A percentile compares a stretch with the other conserved stretches of the same genome.
Conservation (phyloP, 108 stramenopile species). For the Aurantiochytrium sp. region DNA sequence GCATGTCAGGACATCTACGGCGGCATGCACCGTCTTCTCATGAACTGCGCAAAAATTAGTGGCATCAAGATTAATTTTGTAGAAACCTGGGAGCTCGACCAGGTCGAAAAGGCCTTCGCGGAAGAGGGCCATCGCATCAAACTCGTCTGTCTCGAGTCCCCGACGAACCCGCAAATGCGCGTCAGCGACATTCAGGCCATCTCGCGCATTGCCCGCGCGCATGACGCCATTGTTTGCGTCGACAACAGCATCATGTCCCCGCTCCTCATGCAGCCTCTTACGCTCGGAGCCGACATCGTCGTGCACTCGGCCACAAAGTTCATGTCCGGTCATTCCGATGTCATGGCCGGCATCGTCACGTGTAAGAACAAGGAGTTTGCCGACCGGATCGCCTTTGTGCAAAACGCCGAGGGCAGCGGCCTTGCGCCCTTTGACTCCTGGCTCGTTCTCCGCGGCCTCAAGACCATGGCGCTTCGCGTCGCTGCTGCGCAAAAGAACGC, state of each 20-base stretch:
- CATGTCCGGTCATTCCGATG: slow-evolving; percentile 28
- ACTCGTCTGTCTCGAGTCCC: slow-evolving; percentile 23
- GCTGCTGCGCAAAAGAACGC: slow-evolving; percentile 14
- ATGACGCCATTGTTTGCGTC: not conserved
- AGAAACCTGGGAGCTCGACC: not conserved
- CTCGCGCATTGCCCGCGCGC: not conserved
- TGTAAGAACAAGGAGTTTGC: not conserved
- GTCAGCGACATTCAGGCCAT: slow-evolving; percentile 21
- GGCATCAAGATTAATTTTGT: not conserved
- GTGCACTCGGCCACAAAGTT: slow-evolving; percentile 31
- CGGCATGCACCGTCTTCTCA: slow-evolving; percentile 19
- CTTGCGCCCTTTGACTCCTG: slow-evolving; percentile 30
- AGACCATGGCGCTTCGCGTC: slow-evolving; percentile 30
- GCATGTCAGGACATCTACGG: slow-evolving; percentile 25
- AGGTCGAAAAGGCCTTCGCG: not conserved
- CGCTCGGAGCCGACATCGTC: slow-evolving; percentile 32
- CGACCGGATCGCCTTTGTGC: not conserved
- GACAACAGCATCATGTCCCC: slow-evolving; percentile 31
- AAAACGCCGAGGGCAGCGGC: slow-evolving; percentile 26
- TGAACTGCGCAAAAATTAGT: not conserved
- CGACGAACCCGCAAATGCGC: slow-evolving; percentile 28
- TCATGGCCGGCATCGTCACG: slow-evolving; percentile 21
- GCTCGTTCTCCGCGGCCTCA: slow-evolving; percentile 21
- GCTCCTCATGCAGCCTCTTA: slow-evolving; percentile 16
- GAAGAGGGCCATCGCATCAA: not conserved